These are phyloP conservation scores for Zymoseptoria pseudotritici DNA, from an alignment of 2,329 filamentous ascomycete species.

Conservation along the genomic window DNA sequence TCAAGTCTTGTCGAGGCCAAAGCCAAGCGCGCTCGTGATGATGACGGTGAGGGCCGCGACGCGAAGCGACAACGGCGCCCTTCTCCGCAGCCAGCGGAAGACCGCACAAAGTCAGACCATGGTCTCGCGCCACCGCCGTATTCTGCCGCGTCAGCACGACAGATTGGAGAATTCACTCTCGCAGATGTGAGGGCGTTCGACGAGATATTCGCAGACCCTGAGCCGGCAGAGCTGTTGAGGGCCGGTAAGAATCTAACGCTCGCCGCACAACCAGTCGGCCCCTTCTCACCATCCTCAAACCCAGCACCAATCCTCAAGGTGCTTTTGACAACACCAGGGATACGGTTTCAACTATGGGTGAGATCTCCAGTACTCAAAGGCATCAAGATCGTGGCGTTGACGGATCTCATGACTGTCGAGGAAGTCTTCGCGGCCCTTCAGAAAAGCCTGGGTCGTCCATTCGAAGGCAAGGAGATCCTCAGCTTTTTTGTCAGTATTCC, in stretches of 20 bases:
- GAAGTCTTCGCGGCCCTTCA: neutral
- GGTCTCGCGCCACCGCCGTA: neutral
- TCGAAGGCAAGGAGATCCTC: neutral
- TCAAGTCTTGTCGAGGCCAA: neutral
- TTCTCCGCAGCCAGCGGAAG: neutral
- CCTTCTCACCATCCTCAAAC: neutral
- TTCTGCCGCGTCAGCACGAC: neutral
- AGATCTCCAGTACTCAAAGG: neutral
- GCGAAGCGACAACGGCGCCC: neutral
- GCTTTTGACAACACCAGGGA: neutral
- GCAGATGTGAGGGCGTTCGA: no score
- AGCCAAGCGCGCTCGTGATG: neutral
- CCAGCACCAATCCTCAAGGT: neutral
- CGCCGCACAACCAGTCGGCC: neutral
- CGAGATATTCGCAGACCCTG: no score
- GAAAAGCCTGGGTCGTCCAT: neutral
- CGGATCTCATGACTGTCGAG: neutral
- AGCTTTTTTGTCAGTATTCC: neutral
- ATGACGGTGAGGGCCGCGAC: neutral
- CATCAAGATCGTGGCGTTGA: neutral
- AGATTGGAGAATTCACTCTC: no score
- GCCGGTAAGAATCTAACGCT: neutral
- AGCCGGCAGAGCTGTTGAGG: no score
- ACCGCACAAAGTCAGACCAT: neutral
- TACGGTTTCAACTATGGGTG: neutral